Evolutionary conservation across 768 basidiomycete genomes (phyloP).

Genomic region (Tylopilus subfusipes): DNA sequence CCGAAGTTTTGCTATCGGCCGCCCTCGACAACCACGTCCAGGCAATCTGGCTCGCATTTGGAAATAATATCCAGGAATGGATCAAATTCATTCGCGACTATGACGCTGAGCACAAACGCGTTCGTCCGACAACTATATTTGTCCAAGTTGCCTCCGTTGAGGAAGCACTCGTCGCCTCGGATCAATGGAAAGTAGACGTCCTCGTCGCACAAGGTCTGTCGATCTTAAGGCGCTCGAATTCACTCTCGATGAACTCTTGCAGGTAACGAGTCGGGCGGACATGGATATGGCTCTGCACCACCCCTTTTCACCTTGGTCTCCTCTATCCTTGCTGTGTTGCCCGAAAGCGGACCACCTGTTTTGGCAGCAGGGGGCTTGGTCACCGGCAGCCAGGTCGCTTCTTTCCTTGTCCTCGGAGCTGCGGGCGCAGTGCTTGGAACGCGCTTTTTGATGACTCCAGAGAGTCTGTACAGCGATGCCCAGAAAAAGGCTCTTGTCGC

Average conservation of each 20-base stretch:
- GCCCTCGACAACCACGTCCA: slow-evolving; percentile 54
- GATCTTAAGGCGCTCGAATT: background rate
- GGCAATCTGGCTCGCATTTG: slow-evolving; percentile 77
- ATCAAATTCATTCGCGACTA: slow-evolving; percentile 55
- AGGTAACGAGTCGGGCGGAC: slow-evolving; percentile 83
- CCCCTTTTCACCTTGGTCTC: slow-evolving; percentile 62
- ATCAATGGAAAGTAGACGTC: slow-evolving; percentile 69
- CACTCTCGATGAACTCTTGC: slow-evolving; percentile 2
- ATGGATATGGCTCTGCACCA: slow-evolving; percentile 55
- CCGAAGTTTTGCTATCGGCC: slow-evolving; percentile 42
- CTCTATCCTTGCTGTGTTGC: slow-evolving; percentile 44
- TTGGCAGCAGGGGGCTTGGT: slow-evolving; percentile 75
- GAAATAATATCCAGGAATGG: slow-evolving; percentile 56
- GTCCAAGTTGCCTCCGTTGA: slow-evolving; percentile 60
- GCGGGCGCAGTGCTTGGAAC: slow-evolving; percentile 71
- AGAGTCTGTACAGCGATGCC: slow-evolving; percentile 52
- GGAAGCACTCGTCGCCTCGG: slow-evolving; percentile 56
- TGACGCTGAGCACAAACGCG: slow-evolving; percentile 40
- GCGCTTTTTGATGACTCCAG: slow-evolving; percentile 65
- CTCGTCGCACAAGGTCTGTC: slow-evolving; percentile 72
- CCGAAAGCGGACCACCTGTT: slow-evolving; percentile 46
- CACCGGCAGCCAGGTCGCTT: slow-evolving; percentile 61
- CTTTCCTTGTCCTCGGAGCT: slow-evolving; percentile 63
- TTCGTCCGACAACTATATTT: slow-evolving; percentile 52
- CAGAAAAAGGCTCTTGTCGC: slow-evolving; percentile 52